Evolutionary conservation across 164 flowering plant genomes (phyloP).

Genomic region (Vitis rupestris): DNA sequence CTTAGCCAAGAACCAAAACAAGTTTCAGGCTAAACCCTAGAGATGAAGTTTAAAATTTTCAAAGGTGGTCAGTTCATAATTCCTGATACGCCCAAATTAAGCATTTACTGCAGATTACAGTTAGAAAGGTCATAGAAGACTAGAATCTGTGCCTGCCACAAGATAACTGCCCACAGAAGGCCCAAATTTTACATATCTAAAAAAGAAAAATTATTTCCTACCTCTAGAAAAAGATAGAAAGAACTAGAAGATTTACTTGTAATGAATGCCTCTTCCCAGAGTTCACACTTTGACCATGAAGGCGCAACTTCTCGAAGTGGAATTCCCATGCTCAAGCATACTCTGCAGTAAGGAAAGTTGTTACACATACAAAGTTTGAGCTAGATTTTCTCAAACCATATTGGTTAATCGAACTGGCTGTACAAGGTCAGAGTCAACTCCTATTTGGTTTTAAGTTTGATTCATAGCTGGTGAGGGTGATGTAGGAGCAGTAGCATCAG

Average conservation of each 20-base stretch:
- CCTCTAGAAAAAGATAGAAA: neutral
- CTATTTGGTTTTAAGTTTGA: too few species aligned
- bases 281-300: constrained; percentile 58
- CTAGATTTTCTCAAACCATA: neutral
- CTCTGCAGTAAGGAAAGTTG: constrained; percentile 38
- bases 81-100: neutral
- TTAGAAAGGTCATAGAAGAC: too few species aligned
- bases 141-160: neutral
- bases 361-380: neutral
- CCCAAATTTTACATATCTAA: too few species aligned
- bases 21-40: neutral
- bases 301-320: constrained; percentile 80
- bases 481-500: too few species aligned
- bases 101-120: neutral
- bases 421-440: too few species aligned
- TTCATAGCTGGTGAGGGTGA: too few species aligned
- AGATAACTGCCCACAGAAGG: neutral
- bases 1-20: neutral
- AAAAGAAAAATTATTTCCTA: neutral
- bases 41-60: neutral
- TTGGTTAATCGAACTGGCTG: too few species aligned
- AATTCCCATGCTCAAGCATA: constrained; percentile 62
- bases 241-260: constrained; percentile 52
- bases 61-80: neutral
- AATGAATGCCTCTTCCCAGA: constrained; percentile 87